A percentile compares a stretch with the other conserved stretches of the same genome.
Evolutionary conservation across 2,329 filamentous ascomycete species (phyloP).

Genomic region (Cryphonectria carpinicola): DNA sequence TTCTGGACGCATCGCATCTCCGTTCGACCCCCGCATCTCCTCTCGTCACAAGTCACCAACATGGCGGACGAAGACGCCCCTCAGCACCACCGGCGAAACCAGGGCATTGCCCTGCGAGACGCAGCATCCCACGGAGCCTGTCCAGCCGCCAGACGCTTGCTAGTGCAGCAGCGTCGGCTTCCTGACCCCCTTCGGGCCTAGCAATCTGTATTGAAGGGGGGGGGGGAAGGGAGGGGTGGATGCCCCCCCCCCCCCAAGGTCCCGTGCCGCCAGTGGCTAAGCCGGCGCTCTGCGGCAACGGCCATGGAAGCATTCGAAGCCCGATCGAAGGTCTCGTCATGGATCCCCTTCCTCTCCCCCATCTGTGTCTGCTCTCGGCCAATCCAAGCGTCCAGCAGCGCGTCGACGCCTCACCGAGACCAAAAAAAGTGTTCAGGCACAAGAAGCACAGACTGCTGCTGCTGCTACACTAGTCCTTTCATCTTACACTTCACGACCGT

Average conservation of each 20-base stretch:
- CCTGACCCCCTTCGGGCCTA: constrained; percentile 20
- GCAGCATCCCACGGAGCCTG: constrained; percentile 19
- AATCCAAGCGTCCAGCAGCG: not conserved
- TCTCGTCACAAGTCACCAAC: not conserved
- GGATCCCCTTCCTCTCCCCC: not conserved
- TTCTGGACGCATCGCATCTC: constrained; percentile 35
- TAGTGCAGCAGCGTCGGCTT: constrained; percentile 18
- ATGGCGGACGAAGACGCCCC: not conserved
- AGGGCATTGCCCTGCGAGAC: constrained; percentile 14
- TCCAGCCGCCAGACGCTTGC: constrained; percentile 28
- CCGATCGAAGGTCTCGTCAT: constrained; percentile 13
- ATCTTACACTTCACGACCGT: not conserved
- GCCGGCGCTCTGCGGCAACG: constrained; percentile 23
- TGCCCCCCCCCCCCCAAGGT: not conserved
- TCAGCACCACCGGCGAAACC: not conserved
- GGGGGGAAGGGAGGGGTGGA: too few species aligned
- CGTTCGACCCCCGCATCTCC: constrained; percentile 33
- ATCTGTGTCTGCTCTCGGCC: not conserved
- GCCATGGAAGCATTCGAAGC: constrained; percentile 22
- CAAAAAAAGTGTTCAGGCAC: not conserved
- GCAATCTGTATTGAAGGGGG: constrained; percentile 11
- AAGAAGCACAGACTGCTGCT: not conserved
- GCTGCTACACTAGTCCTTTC: constrained; percentile 4
- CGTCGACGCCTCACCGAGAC: constrained; percentile 11
- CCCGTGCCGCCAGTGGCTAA: constrained; percentile 18